phyloP scores from a whole-genome alignment of 257 asterid species.

The Lycium ferocissimum region DNA sequence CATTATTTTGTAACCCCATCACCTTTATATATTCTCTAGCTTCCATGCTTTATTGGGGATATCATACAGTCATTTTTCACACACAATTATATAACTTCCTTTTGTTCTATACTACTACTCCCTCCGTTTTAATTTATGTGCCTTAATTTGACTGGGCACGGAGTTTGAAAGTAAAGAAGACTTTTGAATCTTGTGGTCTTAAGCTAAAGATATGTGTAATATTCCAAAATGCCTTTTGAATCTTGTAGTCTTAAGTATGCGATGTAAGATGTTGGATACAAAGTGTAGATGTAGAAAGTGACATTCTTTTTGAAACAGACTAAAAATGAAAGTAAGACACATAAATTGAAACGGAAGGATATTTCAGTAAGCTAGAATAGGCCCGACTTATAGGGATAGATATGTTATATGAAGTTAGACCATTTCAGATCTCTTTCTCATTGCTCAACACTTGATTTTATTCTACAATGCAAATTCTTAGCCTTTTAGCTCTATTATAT shows the following conservation, averaged over 20 bases:
- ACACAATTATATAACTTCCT: not conserved
- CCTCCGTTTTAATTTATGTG: too few species aligned
- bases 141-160: too few species aligned
- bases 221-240: too few species aligned
- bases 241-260: too few species aligned
- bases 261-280: too few species aligned
- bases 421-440: not conserved
- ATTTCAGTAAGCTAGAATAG: not conserved
- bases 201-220: too few species aligned
- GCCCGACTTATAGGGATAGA: not conserved
- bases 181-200: too few species aligned
- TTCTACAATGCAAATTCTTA: not conserved
- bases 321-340: too few species aligned
- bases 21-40: slow-evolving; percentile 5
- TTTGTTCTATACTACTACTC: not conserved
- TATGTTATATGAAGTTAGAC: not conserved
- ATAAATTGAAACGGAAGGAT: not conserved
- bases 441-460: not conserved
- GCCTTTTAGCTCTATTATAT: not conserved
- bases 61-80: not conserved
- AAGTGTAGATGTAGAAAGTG: too few species aligned
- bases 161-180: too few species aligned
- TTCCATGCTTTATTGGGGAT: not conserved
- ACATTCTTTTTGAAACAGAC: too few species aligned
- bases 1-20: not conserved